These are phyloP conservation scores for Perilla frutescens DNA, from an alignment of 257 asterid species.

Conservation along the genomic window DNA sequence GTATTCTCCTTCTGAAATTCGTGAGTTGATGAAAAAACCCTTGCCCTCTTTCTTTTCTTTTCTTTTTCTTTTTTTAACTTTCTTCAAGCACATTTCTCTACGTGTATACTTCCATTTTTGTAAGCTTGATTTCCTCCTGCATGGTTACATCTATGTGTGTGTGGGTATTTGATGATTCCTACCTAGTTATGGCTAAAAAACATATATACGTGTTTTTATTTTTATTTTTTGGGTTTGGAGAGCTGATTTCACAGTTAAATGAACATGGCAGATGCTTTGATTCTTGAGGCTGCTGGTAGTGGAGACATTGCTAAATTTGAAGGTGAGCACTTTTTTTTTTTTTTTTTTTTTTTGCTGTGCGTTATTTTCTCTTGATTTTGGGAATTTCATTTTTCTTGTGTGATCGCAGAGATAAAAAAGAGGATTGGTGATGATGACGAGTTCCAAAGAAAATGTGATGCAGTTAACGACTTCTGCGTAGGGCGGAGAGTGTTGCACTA, in stretches of 20 bases:
- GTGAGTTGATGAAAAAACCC: background rate
- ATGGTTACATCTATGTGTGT: background rate
- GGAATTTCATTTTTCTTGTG: background rate
- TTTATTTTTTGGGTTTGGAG: background rate
- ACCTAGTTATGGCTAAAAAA: background rate
- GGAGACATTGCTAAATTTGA: slow-evolving; percentile 26
- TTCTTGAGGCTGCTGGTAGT: slow-evolving; percentile 23
- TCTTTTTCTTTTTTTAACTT: background rate
- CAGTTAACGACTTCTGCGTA: background rate
- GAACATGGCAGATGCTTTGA: slow-evolving; percentile 23
- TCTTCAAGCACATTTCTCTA: background rate
- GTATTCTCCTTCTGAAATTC: slow-evolving; percentile 23
- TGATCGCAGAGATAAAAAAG: slow-evolving; percentile 17
- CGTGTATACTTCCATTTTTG: background rate
- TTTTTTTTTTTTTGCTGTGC: background rate
- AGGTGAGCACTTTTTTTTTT: background rate
- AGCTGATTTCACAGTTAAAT: background rate
- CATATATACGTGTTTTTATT: too few species aligned
- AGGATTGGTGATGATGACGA: background rate
- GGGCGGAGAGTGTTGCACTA: slow-evolving; percentile 34
- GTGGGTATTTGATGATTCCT: background rate
- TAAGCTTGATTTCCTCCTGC: background rate
- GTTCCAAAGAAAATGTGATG: slow-evolving; percentile 19
- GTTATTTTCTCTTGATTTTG: background rate
- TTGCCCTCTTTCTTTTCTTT: background rate